These are phyloP conservation scores for Paraconiothyrium brasiliense DNA, from an alignment of 2,329 filamentous ascomycete species.

Conservation along the genomic window DNA sequence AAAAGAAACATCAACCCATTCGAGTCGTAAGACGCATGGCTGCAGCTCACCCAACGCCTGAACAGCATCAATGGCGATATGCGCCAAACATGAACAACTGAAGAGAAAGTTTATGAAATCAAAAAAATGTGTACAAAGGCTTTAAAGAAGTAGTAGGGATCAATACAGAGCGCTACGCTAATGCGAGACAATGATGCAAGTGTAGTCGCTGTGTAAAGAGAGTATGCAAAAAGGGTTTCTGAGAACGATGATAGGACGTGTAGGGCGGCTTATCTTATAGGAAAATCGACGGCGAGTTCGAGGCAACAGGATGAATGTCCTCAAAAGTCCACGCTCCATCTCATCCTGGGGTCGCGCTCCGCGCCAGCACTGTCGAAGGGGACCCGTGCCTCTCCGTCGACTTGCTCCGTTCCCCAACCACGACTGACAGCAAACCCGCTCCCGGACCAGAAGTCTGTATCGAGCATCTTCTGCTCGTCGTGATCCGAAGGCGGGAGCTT, in stretches of 20 bases:
- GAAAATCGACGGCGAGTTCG: background rate
- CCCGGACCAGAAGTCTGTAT: constrained; percentile 24
- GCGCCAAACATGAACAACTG: background rate
- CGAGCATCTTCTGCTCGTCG: constrained; percentile 36
- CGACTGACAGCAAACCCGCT: constrained; percentile 33
- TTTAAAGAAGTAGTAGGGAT: background rate
- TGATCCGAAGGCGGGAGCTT: constrained; percentile 44
- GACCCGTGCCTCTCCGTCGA: constrained; percentile 29
- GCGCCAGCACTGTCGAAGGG: constrained; percentile 48
- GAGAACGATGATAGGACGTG: background rate
- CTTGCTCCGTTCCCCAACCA: constrained; percentile 32
- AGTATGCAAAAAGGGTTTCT: background rate
- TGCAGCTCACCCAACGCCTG: background rate
- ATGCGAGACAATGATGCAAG: constrained; percentile 4
- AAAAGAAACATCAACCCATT: background rate
- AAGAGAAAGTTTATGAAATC: background rate
- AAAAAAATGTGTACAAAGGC: constrained; percentile 1
- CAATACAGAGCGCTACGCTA: constrained; percentile 5
- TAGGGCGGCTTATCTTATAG: background rate
- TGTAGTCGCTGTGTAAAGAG: background rate
- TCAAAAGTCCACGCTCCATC: constrained; percentile 57
- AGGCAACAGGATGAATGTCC: background rate
- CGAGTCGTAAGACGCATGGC: background rate
- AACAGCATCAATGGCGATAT: background rate
- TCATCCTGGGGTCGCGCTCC: constrained; percentile 48